These are phyloP conservation scores for Phyllosticta citriasiana DNA, from an alignment of 2,329 filamentous ascomycete genomes.

Conservation along the genomic window DNA sequence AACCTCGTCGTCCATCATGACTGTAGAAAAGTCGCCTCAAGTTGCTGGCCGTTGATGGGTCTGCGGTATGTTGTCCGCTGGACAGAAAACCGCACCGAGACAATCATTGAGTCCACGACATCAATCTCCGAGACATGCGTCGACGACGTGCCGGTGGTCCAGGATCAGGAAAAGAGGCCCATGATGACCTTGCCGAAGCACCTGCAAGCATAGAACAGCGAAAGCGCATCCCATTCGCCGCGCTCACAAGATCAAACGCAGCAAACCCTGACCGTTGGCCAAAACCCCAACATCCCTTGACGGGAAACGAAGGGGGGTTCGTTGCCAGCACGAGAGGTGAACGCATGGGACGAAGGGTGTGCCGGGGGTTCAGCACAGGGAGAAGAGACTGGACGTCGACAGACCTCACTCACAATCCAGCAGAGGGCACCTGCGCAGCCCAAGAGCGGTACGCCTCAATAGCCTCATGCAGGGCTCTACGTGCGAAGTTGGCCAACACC, in stretches of 20 bases:
- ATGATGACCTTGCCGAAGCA: neutral
- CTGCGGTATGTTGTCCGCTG: neutral
- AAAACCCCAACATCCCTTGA: neutral
- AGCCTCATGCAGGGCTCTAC: neutral
- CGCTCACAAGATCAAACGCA: neutral
- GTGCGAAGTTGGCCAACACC: neutral
- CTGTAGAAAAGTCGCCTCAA: neutral
- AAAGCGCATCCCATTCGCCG: neutral
- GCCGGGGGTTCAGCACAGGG: neutral
- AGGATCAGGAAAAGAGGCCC: neutral
- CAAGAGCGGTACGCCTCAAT: neutral
- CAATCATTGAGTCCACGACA: neutral
- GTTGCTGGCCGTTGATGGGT: neutral
- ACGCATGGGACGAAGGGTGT: neutral
- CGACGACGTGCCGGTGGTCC: too few relatives aligned
- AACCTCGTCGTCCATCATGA: neutral
- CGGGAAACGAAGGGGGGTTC: neutral
- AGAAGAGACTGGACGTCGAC: neutral
- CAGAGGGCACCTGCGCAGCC: neutral
- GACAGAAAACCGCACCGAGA: neutral
- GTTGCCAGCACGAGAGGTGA: neutral
- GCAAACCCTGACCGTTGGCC: neutral
- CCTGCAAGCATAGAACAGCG: neutral
- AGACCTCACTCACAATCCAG: neutral
- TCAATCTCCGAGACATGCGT: too few relatives aligned